Base-by-base conservation (phyloP, 805 yeast species). In the Metschnikowia vanudenii region DNA sequence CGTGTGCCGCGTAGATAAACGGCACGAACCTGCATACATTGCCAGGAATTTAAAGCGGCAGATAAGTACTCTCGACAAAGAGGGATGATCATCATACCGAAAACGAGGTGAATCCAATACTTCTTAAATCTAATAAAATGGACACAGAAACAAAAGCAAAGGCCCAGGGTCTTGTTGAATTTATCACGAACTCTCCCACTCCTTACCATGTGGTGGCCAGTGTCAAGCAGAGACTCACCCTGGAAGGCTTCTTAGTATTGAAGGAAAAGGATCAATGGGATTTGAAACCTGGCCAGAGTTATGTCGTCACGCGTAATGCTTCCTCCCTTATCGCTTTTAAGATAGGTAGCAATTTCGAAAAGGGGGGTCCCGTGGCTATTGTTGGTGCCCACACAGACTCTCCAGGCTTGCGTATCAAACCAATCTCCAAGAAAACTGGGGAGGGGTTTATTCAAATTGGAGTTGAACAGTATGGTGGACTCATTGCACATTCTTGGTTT, bases 311-410 rank as follows among this genome's bases (percentile, higher is more conserved):
- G 7, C 78, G 99, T 64, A 94, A 94, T 63, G 87, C 82, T 18
- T 88, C 96, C 2, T 88, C 97, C 0, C 73, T 92, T 20, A 82
- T 92, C 54, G 97, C 96, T 1, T 91, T 92, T 67, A 79, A 83
- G 2, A 84, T 89, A 16, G 97, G 97, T 31, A 76, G 76, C 1
- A 61, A 80, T 39, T 88, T 86, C 81, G 58, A 63, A 43, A 82
- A 86, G 3, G 96, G 96, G 10, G 82, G 84, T 52, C 92, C 96
- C 9, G 74, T 90, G 51, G 81, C 97, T 4, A 83, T 94, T 43
- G 85, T 91, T 30, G 99, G 98, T 14, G 96, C 97, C 1, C 99
- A 92, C 66, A 91, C 97, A 0, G 99, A 92, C 65, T 87, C 96
- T 4, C 98, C 98, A 10, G 82, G 88, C 28, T 73, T 92, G 54